Conservation (phyloP, 1,139 yeast species). For the Protomyces gravidus region DNA sequence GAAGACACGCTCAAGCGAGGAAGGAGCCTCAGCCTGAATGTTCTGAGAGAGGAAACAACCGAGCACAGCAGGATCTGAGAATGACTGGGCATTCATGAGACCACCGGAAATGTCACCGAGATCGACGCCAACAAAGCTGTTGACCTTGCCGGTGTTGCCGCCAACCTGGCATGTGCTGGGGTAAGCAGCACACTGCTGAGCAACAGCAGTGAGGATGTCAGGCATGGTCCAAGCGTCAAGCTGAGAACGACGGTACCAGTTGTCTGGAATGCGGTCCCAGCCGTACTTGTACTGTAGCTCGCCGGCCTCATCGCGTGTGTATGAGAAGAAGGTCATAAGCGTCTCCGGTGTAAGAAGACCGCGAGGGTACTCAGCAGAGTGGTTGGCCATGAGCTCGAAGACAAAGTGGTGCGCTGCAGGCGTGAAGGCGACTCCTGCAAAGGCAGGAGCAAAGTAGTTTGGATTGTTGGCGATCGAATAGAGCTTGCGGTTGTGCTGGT, state of each 20-base stretch:
- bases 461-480: constrained; percentile 4
- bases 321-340: constrained; percentile 1
- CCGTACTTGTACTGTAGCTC: neutral
- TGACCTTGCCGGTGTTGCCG: constrained; percentile 5
- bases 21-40: constrained; percentile 3
- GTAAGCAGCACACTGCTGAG: neutral
- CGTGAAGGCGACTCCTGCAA: constrained; percentile 7
- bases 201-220: neutral
- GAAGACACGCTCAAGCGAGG: neutral
- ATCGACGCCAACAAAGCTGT: constrained; percentile 1
- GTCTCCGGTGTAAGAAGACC: constrained; percentile 7
- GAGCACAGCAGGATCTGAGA: neutral
- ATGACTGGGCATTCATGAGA: neutral
- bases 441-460: constrained; percentile 5
- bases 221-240: constrained; percentile 5
- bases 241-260: constrained; percentile 9
- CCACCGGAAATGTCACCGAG: constrained; percentile 9
- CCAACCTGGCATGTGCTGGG: constrained; percentile 2
- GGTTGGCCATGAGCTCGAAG: constrained; percentile 5
- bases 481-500: constrained; percentile 9
- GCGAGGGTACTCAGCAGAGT: constrained; percentile 5
- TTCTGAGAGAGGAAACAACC: constrained; percentile 3
- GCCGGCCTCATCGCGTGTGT: neutral
- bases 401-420: constrained; percentile 8
- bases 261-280: constrained; percentile 1